Base-by-base conservation (phyloP, 257 asterid species). In the Dorcoceras hygrometricum region DNA sequence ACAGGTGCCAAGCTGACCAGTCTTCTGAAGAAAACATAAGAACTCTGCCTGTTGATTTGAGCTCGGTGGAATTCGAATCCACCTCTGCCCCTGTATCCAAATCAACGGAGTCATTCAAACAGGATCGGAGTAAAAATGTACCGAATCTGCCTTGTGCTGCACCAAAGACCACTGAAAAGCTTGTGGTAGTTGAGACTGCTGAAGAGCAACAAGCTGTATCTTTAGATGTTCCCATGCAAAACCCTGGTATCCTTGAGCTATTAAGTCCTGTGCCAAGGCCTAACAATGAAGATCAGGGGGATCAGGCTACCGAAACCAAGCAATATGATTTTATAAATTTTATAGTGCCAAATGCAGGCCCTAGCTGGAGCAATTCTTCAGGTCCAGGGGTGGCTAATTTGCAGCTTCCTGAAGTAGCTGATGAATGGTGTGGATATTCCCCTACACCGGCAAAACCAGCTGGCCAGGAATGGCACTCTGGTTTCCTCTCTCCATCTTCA, bases 381-480 rank as follows among this genome's bases (percentile, higher is more conserved):
- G 65, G 62, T 67, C 71, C 76, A 11, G 87, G 63, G 22, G 79
- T 77, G 63, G 78, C 78, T 28, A 80, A 78, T 55, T 71, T 76
- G 25, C 91, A 82, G 70, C 75, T 85, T 39, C 83, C 82, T 10
- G 88, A 79, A 65, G 79, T 81, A 57, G 82, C 78, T 4, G 74
- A 75, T 56, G 86, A 81, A 51, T 83, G 87, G 89, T 73, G 84
- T 39, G 81, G 84, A 57, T 74, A 77, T 74, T 81, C 87, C 28
- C 86, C 92, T 19, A 74, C 92, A 16, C 81, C 87, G n/a, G 73
- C 80, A 43, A 82, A 77, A 74, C 73, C 75, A 12, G 65, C 77
- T 29, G 62, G 71, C 22, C 80, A 84, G 63, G 91, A 83, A 78
- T 83, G 89, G 88, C 85, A 86, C 65, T 66, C 86, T 1, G 72